phyloP scores from a whole-genome alignment of 2,329 filamentous ascomycete species.

The Scopulariopsis brevicaulis region DNA sequence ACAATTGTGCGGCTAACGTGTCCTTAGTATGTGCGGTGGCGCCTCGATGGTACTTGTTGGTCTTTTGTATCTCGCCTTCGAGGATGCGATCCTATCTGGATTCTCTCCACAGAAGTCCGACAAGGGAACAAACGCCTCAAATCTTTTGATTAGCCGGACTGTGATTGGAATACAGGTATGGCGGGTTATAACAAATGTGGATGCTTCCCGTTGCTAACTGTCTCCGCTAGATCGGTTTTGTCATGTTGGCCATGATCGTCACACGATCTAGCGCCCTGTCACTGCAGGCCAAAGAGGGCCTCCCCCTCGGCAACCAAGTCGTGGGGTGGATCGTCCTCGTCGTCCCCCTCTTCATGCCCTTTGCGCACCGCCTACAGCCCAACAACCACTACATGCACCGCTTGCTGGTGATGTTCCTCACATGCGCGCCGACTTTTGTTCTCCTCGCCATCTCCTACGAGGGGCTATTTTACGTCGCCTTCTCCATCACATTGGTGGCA shows the following conservation, averaged over 20 bases:
- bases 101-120: constrained; percentile 19
- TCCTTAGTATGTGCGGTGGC: constrained; percentile 58
- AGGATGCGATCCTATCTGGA: constrained; percentile 46
- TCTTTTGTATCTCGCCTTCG: constrained; percentile 67
- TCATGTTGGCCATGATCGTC: constrained; percentile 71
- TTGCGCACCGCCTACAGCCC: constrained; percentile 69
- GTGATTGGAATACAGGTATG: constrained; percentile 57
- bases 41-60: constrained; percentile 67
- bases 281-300: constrained; percentile 70
- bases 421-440: constrained; percentile 87
- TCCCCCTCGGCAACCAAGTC: constrained; percentile 79
- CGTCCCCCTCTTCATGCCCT: constrained; percentile 64
- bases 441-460: constrained; percentile 97
- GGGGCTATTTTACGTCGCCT: constrained; percentile 88
- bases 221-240: constrained; percentile 52
- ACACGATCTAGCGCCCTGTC: constrained; percentile 80
- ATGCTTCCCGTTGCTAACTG: neutral
- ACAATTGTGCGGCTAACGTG: constrained; percentile 3
- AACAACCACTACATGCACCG: constrained; percentile 86
- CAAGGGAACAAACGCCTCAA: constrained; percentile 9
- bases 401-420: constrained; percentile 78
- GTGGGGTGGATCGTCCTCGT: constrained; percentile 69
- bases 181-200: neutral
- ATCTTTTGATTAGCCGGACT: constrained; percentile 34
- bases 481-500: constrained; percentile 67